Base-by-base conservation (phyloP, 2,329 filamentous ascomycete genomes). In the Fusarium hostae region DNA sequence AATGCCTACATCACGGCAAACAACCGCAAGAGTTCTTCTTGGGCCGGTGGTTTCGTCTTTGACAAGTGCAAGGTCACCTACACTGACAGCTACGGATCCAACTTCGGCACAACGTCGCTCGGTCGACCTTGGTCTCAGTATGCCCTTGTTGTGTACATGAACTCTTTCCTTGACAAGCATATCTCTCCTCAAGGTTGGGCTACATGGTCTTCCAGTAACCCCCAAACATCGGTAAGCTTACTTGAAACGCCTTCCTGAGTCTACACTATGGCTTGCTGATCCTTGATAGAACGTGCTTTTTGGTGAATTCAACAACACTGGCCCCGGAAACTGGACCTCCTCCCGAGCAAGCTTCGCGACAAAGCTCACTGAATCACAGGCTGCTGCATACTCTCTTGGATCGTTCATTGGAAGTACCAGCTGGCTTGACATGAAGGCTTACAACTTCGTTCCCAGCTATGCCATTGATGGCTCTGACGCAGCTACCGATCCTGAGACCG, bases 281-380 rank as follows among this genome's bases (percentile, higher is more conserved):
- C 2, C 2, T n/a, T 37, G 1, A 5, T 9, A 66, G 82, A 84
- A 22, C 51, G 86, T 90, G 5, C 77, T 82, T 37, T 91, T 87
- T 70, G 86, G 81, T 10, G 90, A 91, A 80, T 91, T 86, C 73
- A 81, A 76, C 41, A 92, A 92, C 77, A 84, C 83, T 3, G 90
- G 90, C 2, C 71, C 71, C 2, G 73, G 73, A 15, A 75, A 74
- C 26, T 75, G 73, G 73, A 73, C 71, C 0, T 48, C 61, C 1
- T 75, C 73, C 15, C 24, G 73, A 12, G 73, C 66, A 6, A 74
- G 59, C 34, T 75, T 75, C 16, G 73, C 73, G 2, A 75, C 73
- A 12, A 68, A 71, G 22, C 54, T 75, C 18, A 74, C 63, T 0
- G 71, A 75, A 39, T 54, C 71, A 12, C 72, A 74, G 44, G 71